phyloP scores from a whole-genome alignment of 2,329 filamentous ascomycete genomes.

The Cyclaneusma minus region DNA sequence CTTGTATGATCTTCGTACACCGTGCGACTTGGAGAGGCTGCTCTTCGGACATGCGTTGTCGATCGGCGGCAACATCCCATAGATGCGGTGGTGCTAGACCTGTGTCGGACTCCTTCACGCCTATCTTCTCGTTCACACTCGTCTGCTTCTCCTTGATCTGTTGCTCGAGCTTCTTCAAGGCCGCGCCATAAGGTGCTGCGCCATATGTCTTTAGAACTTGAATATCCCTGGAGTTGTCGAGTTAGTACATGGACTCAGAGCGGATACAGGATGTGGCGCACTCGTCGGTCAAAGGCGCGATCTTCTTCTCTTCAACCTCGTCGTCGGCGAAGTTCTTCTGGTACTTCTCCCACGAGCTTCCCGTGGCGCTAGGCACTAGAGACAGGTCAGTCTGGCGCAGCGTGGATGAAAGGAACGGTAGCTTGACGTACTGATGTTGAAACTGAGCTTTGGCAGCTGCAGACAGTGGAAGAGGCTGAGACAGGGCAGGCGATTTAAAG shows the following conservation, averaged over 20 bases:
- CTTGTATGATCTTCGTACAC: slow-evolving; percentile 97
- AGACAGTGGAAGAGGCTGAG: no score
- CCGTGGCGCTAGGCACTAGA: slow-evolving; percentile 96
- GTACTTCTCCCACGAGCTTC: slow-evolving; percentile 96
- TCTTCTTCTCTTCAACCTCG: slow-evolving; percentile 98
- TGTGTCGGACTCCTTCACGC: slow-evolving; percentile 91
- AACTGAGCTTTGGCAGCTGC: no score
- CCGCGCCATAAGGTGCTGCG: slow-evolving; percentile 83
- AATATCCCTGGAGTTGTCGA: slow-evolving; percentile 59
- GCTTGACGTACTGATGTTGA: no score
- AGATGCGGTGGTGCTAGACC: slow-evolving; percentile 95
- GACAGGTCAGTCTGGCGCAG: no score
- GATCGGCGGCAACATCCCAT: slow-evolving; percentile 95
- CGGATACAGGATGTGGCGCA: slow-evolving; percentile 30
- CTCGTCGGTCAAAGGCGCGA: slow-evolving; percentile 93
- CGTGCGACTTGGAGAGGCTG: slow-evolving; percentile 93
- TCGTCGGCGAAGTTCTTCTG: slow-evolving; percentile 94
- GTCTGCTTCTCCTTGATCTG: slow-evolving; percentile 99
- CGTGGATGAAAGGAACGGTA: no score
- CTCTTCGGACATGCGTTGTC: slow-evolving; percentile 97
- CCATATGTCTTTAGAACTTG: slow-evolving; percentile 99
- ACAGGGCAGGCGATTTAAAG: no score
- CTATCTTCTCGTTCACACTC: slow-evolving; percentile 98
- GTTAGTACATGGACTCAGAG: slow-evolving; percentile 14
- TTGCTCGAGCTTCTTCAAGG: slow-evolving; percentile 94